These are phyloP conservation scores for Cryptosporidium tyzzeri DNA, from an alignment of 169 alveolate genomes.

Conservation along the genomic window DNA sequence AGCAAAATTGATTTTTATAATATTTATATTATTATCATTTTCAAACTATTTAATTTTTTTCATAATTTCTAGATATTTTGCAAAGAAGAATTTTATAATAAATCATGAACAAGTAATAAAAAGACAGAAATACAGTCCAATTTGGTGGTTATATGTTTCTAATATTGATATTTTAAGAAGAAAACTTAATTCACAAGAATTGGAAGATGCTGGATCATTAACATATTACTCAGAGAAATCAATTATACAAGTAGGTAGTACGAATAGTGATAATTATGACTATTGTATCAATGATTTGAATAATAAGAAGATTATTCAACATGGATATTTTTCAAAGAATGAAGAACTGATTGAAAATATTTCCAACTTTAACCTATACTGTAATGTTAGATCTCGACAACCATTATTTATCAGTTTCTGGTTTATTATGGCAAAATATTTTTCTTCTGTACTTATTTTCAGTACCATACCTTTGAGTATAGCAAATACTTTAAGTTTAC, in stretches of 20 bases:
- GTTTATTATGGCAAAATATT: constrained; percentile 59
- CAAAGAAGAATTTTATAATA: constrained; percentile 4
- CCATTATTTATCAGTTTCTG: constrained; percentile 59
- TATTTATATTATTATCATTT: constrained; percentile 2
- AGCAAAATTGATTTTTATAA: neutral
- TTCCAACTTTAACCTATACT: constrained; percentile 49
- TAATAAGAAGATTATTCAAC: neutral
- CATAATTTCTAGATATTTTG: constrained; percentile 6
- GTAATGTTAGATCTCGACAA: constrained; percentile 67
- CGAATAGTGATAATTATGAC: neutral
- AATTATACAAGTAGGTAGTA: neutral
- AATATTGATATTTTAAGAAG: constrained; percentile 56
- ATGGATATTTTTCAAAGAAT: neutral
- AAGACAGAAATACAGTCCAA: constrained; percentile 55
- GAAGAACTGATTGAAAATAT: constrained; percentile 12
- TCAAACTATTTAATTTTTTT: neutral
- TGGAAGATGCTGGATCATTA: constrained; percentile 53
- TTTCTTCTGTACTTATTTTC: constrained; percentile 28
- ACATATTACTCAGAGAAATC: constrained; percentile 4
- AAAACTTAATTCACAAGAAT: constrained; percentile 36
- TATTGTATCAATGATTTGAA: neutral
- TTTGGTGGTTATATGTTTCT: constrained; percentile 63
- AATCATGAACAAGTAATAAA: constrained; percentile 31
- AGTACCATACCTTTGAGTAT: constrained; percentile 64
- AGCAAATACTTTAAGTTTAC: neutral